These are phyloP conservation scores for Grigorovia humatica DNA, from an alignment of 805 yeast species.

Conservation along the genomic window DNA sequence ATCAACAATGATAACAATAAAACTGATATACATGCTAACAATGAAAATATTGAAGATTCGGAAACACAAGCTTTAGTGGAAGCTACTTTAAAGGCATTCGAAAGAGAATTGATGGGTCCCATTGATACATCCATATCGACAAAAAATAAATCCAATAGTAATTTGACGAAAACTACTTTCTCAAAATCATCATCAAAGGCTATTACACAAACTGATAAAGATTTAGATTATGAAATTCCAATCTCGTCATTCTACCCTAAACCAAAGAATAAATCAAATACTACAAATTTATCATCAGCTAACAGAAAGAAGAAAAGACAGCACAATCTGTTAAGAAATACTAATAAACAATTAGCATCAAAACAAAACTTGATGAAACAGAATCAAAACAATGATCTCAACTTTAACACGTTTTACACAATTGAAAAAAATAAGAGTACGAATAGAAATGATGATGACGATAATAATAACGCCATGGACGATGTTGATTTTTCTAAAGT, in stretches of 20 bases:
- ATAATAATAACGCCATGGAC: not conserved
- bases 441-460: slow-evolving; percentile 1
- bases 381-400: not conserved
- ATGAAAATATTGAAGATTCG: slow-evolving; percentile 11
- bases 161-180: not conserved
- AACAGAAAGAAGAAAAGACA: slow-evolving; percentile 17
- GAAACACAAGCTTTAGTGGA: slow-evolving; percentile 28
- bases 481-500: slow-evolving; percentile 40
- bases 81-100: slow-evolving; percentile 27
- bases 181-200: not conserved
- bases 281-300: not conserved
- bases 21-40: slow-evolving; percentile 1
- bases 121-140: slow-evolving; percentile 6
- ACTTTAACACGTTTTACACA: not conserved
- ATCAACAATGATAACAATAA: slow-evolving; percentile 8
- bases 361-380: not conserved
- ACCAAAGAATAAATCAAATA: slow-evolving; percentile 1
- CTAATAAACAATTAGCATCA: not conserved
- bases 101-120: slow-evolving; percentile 16
- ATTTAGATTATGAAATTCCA: slow-evolving; percentile 3
- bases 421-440: not conserved
- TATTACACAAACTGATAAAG: not conserved
- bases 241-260: slow-evolving; percentile 4
- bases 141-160: slow-evolving; percentile 2
- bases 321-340: not conserved